These are phyloP conservation scores for Trametes coccinea DNA, from an alignment of 768 basidiomycete genomes.

Conservation along the genomic window DNA sequence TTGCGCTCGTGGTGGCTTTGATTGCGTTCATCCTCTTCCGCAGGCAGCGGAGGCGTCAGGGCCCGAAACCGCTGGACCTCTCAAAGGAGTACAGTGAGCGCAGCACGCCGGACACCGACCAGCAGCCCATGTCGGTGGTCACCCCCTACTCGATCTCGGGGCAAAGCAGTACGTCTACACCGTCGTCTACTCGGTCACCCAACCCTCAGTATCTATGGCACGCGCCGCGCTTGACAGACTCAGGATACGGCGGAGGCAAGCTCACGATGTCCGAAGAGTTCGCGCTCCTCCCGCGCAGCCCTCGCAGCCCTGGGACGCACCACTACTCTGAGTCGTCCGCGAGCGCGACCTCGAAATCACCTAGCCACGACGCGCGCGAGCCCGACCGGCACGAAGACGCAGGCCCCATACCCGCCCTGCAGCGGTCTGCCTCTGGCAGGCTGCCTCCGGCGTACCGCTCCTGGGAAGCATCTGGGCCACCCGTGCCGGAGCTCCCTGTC, in stretches of 20 bases:
- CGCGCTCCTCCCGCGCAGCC: slow-evolving; percentile 2
- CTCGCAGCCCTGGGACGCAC: background rate
- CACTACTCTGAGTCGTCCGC: background rate
- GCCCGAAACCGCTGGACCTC: slow-evolving; percentile 17
- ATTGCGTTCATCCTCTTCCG: slow-evolving; percentile 12
- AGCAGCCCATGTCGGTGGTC: background rate
- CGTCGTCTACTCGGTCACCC: background rate
- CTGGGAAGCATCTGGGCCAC: slow-evolving; percentile 2
- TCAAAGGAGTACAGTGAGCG: slow-evolving; percentile 5
- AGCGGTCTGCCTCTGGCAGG: slow-evolving; percentile 18
- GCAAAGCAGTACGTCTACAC: slow-evolving; percentile 4
- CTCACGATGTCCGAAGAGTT: background rate
- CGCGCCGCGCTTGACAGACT: background rate
- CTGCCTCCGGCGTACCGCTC: slow-evolving; percentile 20
- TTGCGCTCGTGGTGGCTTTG: background rate
- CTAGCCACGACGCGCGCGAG: background rate
- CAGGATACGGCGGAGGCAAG: slow-evolving; percentile 7
- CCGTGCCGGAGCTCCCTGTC: background rate
- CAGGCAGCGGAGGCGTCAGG: background rate
- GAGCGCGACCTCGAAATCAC: background rate
- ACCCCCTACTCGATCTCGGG: slow-evolving; percentile 12
- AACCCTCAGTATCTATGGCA: background rate
- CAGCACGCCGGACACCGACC: background rate
- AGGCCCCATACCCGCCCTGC: slow-evolving; percentile 6
- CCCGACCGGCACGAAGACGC: slow-evolving; percentile 15